Evolutionary conservation across 2,329 filamentous ascomycete genomes (phyloP).

Genomic region (Fusarium zealandicum): DNA sequence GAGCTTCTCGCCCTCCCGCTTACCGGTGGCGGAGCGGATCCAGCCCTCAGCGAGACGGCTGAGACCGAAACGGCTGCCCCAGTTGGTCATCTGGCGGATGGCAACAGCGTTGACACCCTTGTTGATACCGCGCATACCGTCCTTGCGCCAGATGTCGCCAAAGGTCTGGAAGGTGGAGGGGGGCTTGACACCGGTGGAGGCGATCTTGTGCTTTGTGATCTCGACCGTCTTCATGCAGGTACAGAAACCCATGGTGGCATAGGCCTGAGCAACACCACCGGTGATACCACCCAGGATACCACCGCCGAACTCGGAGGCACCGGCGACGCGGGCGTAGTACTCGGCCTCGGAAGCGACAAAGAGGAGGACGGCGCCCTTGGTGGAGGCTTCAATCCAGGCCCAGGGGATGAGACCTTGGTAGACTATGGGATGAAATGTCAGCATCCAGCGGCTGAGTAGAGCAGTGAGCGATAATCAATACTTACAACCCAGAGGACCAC

Average conservation of each 20-base stretch:
- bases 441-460: constrained; percentile 8
- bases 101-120: constrained; percentile 98
- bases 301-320: constrained; percentile 84
- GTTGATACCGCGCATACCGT: constrained; percentile 97
- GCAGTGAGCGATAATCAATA: constrained; percentile 36
- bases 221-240: constrained; percentile 99
- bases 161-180: constrained; percentile 94
- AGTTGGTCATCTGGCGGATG: constrained; percentile 99
- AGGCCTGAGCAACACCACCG: constrained; percentile 95
- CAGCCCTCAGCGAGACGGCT: constrained; percentile 88
- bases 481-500: constrained; percentile 93
- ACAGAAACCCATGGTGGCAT: constrained; percentile 99
- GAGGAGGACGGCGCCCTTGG: constrained; percentile 97
- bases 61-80: constrained; percentile 95
- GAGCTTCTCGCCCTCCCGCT: constrained; percentile 82
- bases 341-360: constrained; percentile 99
- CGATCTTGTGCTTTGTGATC: constrained; percentile 98
- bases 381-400: constrained; percentile 99
- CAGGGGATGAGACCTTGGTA: constrained; percentile 99
- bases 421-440: constrained; percentile 64
- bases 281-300: constrained; percentile 92
- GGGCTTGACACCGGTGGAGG: constrained; percentile 80
- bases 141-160: constrained; percentile 93
- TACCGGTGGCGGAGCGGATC: constrained; percentile 80
- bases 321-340: constrained; percentile 85